These are phyloP conservation scores for Cyclotella kingstonii DNA, from an alignment of 108 stramenopile genomes.

Conservation along the genomic window DNA sequence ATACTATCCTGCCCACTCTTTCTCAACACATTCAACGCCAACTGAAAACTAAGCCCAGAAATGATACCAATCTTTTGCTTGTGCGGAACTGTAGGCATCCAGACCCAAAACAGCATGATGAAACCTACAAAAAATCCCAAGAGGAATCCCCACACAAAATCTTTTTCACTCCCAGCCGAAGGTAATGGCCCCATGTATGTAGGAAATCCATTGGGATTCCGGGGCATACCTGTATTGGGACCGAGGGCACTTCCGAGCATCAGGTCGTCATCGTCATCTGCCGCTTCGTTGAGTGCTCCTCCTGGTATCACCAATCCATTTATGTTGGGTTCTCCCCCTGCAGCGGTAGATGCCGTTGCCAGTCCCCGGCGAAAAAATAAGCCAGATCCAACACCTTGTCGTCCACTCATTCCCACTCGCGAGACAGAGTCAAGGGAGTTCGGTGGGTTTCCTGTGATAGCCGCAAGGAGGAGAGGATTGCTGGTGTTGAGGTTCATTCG, in stretches of 20 bases:
- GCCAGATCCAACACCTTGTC: neutral
- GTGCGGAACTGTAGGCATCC: slow-evolving; percentile 90
- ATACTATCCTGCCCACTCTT: slow-evolving; percentile 20
- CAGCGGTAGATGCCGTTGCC: no score
- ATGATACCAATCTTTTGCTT: slow-evolving; percentile 92
- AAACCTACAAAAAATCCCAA: slow-evolving; percentile 91
- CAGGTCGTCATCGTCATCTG: slow-evolving; percentile 28
- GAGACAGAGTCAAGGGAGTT: neutral
- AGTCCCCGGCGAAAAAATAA: slow-evolving; percentile 11
- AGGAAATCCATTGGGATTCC: slow-evolving; percentile 5
- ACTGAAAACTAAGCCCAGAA: slow-evolving; percentile 76
- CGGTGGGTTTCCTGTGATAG: slow-evolving; percentile 11
- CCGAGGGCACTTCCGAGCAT: slow-evolving; percentile 33
- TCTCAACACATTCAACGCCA: slow-evolving; percentile 59
- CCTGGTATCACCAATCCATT: neutral
- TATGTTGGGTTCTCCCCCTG: neutral
- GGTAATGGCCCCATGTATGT: slow-evolving; percentile 40
- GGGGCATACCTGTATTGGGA: slow-evolving; percentile 19
- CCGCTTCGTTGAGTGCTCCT: slow-evolving; percentile 1
- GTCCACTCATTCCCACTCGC: neutral
- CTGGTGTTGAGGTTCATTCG: slow-evolving; percentile 76
- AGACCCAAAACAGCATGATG: slow-evolving; percentile 91
- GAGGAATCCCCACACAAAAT: slow-evolving; percentile 91
- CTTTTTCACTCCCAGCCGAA: slow-evolving; percentile 72
- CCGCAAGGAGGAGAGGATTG: slow-evolving; percentile 43